Conservation (phyloP, 2,329 filamentous ascomycete species). For the Fusarium dlaminii region DNA sequence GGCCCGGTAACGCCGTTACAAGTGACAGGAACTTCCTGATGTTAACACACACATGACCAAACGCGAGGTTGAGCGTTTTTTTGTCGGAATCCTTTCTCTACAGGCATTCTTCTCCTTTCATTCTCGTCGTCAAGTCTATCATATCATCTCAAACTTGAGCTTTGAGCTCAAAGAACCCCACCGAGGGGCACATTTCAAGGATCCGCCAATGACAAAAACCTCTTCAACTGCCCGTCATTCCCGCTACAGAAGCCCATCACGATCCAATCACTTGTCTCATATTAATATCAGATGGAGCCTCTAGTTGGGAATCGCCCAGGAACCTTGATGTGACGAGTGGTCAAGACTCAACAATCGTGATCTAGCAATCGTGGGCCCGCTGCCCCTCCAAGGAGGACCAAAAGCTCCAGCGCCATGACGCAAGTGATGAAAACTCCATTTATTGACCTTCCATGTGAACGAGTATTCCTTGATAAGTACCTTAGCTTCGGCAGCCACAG, state of each 20-base stretch:
- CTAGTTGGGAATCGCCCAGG: constrained; percentile 8
- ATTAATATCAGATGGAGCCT: constrained; percentile 35
- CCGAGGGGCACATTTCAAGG: constrained; percentile 31
- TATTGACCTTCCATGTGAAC: background rate
- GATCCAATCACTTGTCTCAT: constrained; percentile 33
- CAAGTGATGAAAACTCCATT: constrained; percentile 5
- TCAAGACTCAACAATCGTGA: constrained; percentile 32
- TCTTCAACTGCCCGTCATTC: constrained; percentile 24
- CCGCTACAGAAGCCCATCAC: constrained; percentile 7
- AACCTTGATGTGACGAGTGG: constrained; percentile 25
- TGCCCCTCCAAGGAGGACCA: constrained; percentile 24
- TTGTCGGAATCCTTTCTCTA: background rate
- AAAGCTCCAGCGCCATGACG: constrained; percentile 23
- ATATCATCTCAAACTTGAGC: constrained; percentile 10
- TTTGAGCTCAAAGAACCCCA: constrained; percentile 28
- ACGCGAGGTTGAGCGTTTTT: background rate
- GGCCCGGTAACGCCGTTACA: constrained; percentile 33
- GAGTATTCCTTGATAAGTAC: background rate
- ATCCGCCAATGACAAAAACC: constrained; percentile 22
- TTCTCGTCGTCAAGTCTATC: constrained; percentile 2
- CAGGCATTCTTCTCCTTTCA: background rate
- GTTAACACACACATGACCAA: background rate
- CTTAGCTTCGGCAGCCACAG: background rate
- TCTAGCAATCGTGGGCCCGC: constrained; percentile 16
- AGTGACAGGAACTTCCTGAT: constrained; percentile 21